phyloP scores from a whole-genome alignment of 768 basidiomycete genomes.

The Rhodotorula kratochvilovae region DNA sequence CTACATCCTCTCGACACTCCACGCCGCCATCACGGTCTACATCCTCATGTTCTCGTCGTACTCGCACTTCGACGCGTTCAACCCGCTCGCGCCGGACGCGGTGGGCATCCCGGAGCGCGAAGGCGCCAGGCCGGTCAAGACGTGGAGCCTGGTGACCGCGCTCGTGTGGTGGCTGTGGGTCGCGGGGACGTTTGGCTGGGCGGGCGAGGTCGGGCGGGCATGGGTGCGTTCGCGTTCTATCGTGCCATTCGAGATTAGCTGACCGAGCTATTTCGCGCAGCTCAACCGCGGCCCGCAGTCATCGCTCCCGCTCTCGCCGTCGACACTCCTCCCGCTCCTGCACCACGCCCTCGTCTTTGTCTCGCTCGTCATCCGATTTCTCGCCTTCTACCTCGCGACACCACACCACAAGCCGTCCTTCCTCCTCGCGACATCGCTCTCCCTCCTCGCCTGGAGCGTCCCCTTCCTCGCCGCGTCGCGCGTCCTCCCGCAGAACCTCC shows the following conservation, averaged over 20 bases:
- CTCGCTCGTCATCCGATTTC: constrained; percentile 27
- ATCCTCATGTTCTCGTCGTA: constrained; percentile 40
- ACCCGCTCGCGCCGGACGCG: constrained; percentile 32
- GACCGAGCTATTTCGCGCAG: not conserved
- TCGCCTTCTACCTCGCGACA: constrained; percentile 22
- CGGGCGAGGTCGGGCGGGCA: constrained; percentile 33
- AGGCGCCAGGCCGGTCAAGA: constrained; percentile 1
- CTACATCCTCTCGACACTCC: constrained; percentile 32
- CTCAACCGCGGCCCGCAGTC: constrained; percentile 24
- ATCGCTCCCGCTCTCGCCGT: constrained; percentile 32
- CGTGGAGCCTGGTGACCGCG: constrained; percentile 16
- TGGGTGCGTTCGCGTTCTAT: constrained; percentile 31
- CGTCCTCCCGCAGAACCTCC: constrained; percentile 40
- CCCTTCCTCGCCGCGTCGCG: constrained; percentile 40
- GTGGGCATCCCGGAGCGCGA: not conserved
- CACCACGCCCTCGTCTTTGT: constrained; percentile 38
- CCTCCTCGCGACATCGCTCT: constrained; percentile 34
- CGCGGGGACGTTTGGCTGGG: constrained; percentile 36
- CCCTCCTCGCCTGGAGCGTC: constrained; percentile 36
- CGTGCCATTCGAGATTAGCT: no score
- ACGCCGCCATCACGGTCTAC: constrained; percentile 37
- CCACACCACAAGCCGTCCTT: constrained; percentile 19
- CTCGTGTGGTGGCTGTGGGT: constrained; percentile 39
- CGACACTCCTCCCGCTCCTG: constrained; percentile 38
- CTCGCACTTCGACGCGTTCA: constrained; percentile 37